Base-by-base conservation (phyloP, 768 basidiomycete genomes). In the Cyathus striatus region DNA sequence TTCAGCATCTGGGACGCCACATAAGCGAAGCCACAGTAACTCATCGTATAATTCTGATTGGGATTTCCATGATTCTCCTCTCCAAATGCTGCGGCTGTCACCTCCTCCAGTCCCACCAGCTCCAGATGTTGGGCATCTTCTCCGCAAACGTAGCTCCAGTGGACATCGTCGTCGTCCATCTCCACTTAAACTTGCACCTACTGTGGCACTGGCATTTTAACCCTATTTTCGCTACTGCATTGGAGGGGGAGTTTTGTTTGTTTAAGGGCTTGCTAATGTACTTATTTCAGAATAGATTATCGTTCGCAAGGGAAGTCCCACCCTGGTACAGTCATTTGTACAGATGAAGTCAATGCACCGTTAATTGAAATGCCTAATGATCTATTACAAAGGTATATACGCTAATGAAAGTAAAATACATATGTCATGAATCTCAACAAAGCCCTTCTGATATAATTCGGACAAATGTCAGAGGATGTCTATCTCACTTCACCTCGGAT, bases 21-120 rank as follows among this genome's bases (percentile, higher is more conserved):
- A 37, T 20, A 37, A 20, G 6, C 35, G 35, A 4, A 37, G 20
- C 6, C 35, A 37, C 35, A 37, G 35, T 20, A 10, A 14, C 14
- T 37, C 20, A 6, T 10, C 35, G 14, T n/a, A 2, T 10, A 10
- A 37, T 14, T 37, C 35, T 10, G 35, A 37, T 3, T 37, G 35
- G 35, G 35, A 37, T 6, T 37, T 37, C 35, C 35, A 37, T 37
- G 35, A 37, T 20, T 37, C 35, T 20, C 35, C 35, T 14, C 35
- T 37, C n/a, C 35, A 37, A 20, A 13, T 37, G 35, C 20, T 37
- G 35, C 35, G 21, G 6, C 14, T 20, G 14, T 20, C 35, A 20
- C 35, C 35, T 9, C 14, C 35, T 37, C 18, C 35, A 2, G 21
- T 37, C n/a, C 35, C 35, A 3, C n/a, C 35, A 10, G 35, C 20